Evolutionary conservation across 2,329 filamentous ascomycete species (phyloP), one percentile per base, ranked within the genome.

Genomic region (Aspergillus intermedius): DNA sequence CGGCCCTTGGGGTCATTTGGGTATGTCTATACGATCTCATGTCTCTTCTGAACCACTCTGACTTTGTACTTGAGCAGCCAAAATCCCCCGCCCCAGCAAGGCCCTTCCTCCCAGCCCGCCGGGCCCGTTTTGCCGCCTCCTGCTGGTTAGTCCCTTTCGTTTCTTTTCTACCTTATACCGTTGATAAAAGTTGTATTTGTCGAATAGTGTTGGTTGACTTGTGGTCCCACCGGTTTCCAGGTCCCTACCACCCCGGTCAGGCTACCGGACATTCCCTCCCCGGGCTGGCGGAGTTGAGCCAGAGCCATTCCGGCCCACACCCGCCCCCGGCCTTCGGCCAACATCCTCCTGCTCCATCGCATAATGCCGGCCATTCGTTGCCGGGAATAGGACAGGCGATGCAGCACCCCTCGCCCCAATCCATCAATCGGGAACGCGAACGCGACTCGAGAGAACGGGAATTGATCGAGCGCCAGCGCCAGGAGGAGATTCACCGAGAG

Each of bases 401-500:
- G 64, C 66, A 68, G 49, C 69, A 72, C 45, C 61, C 71, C 37
- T 69, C 69, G 47, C 64, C 71, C 13, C 62, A 73, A 57, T 57
- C 68, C 50, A 49, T 74, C 49, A 69, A 71, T 55, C 63, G 71
- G 52, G 68, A 72, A 46, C 68, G 67, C 28, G 69, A 72, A 57
- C 74, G 78, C 49, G 78, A 82, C 56, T 74, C 79, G 23, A 53
- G 76, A 63, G 74, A 78, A 67, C 74, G 81, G 67, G 76, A 80
- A 44, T 65, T 75, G 48, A 61, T 72, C 15, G 71, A 74, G 53
- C 61, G 71, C 56, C 73, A 75, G 60, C 64, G 73, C 56, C 69
- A 83, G 64, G 80, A 84, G 58, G 79, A 83, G 52, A 71, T 77
- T 48, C 77, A 80, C 52, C 70, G 71, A 35, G 71, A 77, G 52